A percentile compares a stretch with the other conserved stretches of the same genome.
Conservation (phyloP, 257 asterid genomes). For the Cordia subcordata region DNA sequence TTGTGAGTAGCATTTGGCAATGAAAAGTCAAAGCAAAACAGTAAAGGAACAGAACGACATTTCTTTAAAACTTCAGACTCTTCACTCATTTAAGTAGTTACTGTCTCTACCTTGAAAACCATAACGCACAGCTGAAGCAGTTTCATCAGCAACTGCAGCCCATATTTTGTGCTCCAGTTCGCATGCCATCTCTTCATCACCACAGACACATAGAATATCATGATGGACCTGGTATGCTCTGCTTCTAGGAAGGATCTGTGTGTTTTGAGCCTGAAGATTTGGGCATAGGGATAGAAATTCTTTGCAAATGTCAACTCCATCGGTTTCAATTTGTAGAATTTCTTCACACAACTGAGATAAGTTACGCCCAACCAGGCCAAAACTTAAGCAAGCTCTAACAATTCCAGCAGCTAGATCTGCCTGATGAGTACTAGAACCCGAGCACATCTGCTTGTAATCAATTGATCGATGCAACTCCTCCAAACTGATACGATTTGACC, state of each 20-base stretch:
- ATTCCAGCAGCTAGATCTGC: constrained; percentile 80
- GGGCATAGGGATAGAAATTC: constrained; percentile 55
- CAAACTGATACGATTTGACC: constrained; percentile 64
- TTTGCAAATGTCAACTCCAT: constrained; percentile 57
- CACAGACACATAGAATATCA: constrained; percentile 77
- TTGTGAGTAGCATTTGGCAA: not conserved
- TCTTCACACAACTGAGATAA: constrained; percentile 81
- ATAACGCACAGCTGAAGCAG: constrained; percentile 88
- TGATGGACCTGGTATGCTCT: constrained; percentile 83
- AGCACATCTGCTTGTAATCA: constrained; percentile 78
- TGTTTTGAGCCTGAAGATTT: constrained; percentile 54
- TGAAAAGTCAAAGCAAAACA: not conserved
- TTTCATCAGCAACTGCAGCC: constrained; percentile 88
- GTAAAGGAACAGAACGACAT: not conserved
- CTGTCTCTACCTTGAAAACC: constrained; percentile 62
- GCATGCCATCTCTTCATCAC: constrained; percentile 51
- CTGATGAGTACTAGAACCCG: constrained; percentile 73
- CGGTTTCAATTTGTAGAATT: constrained; percentile 56
- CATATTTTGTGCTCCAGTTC: constrained; percentile 67
- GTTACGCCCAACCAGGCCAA: constrained; percentile 86
- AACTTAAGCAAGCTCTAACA: constrained; percentile 72
- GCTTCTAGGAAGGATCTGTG: constrained; percentile 88
- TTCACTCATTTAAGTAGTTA: not conserved
- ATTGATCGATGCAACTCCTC: constrained; percentile 89
- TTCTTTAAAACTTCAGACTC: not conserved